These are phyloP conservation scores for Ceratocystiopsis sp. DNA, from an alignment of 2,329 filamentous ascomycete species.

Conservation along the genomic window DNA sequence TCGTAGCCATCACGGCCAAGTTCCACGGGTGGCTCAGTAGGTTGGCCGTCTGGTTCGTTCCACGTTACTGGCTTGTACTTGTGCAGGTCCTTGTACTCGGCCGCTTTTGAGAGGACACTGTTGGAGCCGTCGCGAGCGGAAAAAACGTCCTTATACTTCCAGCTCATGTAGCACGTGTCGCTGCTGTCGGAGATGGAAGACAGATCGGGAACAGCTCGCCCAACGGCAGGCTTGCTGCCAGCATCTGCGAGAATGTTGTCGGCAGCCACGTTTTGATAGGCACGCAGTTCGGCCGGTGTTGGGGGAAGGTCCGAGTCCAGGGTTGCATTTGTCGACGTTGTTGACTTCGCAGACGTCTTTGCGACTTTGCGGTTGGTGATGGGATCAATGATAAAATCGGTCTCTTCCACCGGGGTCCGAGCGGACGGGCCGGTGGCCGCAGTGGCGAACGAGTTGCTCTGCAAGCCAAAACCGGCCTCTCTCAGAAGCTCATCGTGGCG, in stretches of 20 bases:
- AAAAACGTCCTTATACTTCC: too few relatives aligned
- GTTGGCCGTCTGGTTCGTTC: constrained; percentile 16
- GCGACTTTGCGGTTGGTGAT: constrained; percentile 39
- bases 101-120: neutral
- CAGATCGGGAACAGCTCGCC: too few relatives aligned
- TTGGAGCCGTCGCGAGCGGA: neutral
- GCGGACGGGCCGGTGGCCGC: too few relatives aligned
- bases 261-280: constrained; percentile 13
- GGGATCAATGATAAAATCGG: constrained; percentile 34
- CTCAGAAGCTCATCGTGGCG: constrained; percentile 8
- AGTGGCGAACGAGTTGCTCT: too few relatives aligned
- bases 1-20: too few relatives aligned
- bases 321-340: neutral
- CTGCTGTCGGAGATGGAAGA: neutral
- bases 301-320: constrained; percentile 4
- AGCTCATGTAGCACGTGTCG: too few relatives aligned
- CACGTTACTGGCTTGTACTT: constrained; percentile 19
- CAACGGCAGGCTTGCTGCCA: too few relatives aligned
- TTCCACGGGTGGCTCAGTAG: too few relatives aligned
- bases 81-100: constrained; percentile 6
- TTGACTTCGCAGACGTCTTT: constrained; percentile 11
- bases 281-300: constrained; percentile 16
- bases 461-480: constrained; percentile 2
- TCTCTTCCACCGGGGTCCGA: constrained; percentile 1
- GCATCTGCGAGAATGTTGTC: constrained; percentile 1